These are phyloP conservation scores for Chaetomium cochliodes DNA, from an alignment of 495 filamentous ascomycete genomes.

Conservation along the genomic window DNA sequence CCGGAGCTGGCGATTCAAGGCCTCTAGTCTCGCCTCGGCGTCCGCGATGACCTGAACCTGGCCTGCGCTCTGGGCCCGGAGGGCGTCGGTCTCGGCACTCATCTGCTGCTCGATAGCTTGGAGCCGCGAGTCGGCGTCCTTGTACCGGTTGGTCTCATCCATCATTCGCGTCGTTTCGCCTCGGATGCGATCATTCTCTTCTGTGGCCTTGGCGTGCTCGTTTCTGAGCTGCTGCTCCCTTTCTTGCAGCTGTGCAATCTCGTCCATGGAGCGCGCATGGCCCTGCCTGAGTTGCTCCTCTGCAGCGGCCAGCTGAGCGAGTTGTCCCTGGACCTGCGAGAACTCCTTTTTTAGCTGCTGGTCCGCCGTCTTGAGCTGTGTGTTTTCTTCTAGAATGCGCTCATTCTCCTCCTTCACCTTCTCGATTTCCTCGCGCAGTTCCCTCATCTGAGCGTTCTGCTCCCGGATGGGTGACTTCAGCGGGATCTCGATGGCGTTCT, in stretches of 20 bases:
- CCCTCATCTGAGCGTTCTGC: conserved; percentile 44
- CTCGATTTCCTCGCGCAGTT: conserved; percentile 38
- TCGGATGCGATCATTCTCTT: conserved; percentile 14
- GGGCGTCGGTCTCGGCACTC: conserved; percentile 29
- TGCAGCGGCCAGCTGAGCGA: conserved; percentile 36
- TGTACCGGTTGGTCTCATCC: conserved; percentile 14
- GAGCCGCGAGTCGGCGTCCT: conserved; percentile 27
- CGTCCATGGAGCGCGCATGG: conserved; percentile 2
- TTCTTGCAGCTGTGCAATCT: conserved; percentile 18
- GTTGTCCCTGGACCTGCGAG: not conserved
- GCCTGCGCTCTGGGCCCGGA: conserved; percentile 32
- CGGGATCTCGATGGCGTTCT: conserved; percentile 46
- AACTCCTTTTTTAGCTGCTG: conserved; percentile 22
- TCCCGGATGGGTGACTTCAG: conserved; percentile 47
- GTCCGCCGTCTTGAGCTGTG: conserved; percentile 29
- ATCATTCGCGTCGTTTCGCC: conserved; percentile 13
- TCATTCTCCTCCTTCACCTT: conserved; percentile 44
- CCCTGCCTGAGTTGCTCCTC: conserved; percentile 38
- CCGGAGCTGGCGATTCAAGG: conserved; percentile 66
- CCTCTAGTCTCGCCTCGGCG: conserved; percentile 67
- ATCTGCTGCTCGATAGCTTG: conserved; percentile 25
- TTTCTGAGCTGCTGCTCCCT: conserved; percentile 20
- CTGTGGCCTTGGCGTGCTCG: conserved; percentile 13
- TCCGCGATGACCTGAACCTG: conserved; percentile 51
- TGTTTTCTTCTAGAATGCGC: conserved; percentile 42